Percentiles rank a stretch among this genome's conserved stretches.
Conservation (phyloP, 2,329 filamentous ascomycete genomes). For the Diaporthe sp. region DNA sequence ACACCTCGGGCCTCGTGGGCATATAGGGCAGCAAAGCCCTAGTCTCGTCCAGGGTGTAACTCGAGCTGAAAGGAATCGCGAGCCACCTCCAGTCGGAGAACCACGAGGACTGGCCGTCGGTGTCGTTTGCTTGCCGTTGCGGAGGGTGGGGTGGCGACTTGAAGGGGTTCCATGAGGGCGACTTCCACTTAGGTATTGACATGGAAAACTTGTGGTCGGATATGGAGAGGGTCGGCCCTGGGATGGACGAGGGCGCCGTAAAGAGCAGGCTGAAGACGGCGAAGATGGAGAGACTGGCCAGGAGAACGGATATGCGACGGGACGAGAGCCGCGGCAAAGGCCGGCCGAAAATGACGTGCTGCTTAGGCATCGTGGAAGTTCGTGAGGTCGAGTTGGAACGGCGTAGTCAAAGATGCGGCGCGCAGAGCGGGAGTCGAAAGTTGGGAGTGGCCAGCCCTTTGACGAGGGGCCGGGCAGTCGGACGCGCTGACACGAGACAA, state of each 20-base stretch:
- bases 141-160: conserved; percentile 78
- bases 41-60: conserved; percentile 84
- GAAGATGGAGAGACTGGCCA: conserved; percentile 66
- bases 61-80: conserved; percentile 85
- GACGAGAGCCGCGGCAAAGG: conserved; percentile 65
- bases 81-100: conserved; percentile 92
- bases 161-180: conserved; percentile 74
- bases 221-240: conserved; percentile 63
- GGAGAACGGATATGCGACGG: conserved; percentile 66
- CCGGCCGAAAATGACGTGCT: conserved; percentile 62
- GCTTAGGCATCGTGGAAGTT: conserved; percentile 60
- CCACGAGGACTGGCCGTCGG: conserved; percentile 85
- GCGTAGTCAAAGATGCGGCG: conserved; percentile 3
- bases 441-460: conserved; percentile 15
- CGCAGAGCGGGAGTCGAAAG: background rate
- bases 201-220: conserved; percentile 61
- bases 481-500: background rate
- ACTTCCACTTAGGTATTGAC: conserved; percentile 58
- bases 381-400: background rate
- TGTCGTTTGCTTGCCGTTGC: conserved; percentile 82
- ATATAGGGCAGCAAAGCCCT: conserved; percentile 87
- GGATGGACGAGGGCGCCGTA: conserved; percentile 63
- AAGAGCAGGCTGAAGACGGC: conserved; percentile 68
- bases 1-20: conserved; percentile 78
- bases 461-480: background rate